Base-by-base conservation (phyloP, 768 basidiomycete species). In the Collybia mongolica region DNA sequence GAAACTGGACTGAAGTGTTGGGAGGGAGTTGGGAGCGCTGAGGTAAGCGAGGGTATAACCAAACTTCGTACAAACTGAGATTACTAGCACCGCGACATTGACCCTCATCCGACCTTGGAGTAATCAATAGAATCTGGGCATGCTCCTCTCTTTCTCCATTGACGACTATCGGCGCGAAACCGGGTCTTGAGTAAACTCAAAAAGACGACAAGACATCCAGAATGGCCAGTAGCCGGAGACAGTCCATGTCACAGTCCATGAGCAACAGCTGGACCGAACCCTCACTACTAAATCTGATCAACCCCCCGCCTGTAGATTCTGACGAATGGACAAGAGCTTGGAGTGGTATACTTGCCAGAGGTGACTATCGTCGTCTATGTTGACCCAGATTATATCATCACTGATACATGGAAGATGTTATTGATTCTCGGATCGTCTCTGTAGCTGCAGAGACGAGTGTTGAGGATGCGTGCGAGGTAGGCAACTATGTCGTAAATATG, bases 401-500 rank as follows among this genome's bases (percentile, higher is more conserved):
- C 32, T 32, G 32, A 52, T 44, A 4, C 26, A 15, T 28, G 9
- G 12, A 50, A 90, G 89, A 88, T 61, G 72, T 91, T 20, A 82
- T 89, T 54, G 87, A 90, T 62, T 77, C 77, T 39, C 80, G 78
- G 2, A 76, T 91, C 42, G 79, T 89, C 14, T 70, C 74, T 22
- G 75, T 92, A 8, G 82, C 84, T 48, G 80, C 80, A n/a, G 82
- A 89, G 39, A 82, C 77, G 6, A 84, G 79, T 43, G 90, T 93
- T 15, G 90, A 93, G 64, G 86, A 88, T 39, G 89, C 90, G 11
- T 92, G 89, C 60, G 88, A 90, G 55, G 90, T 86, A 54, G 60
- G 77, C 69, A 44, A 28, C 23, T 26, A 15, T 35, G 35, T 39
- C 20, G 20, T 23, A 8, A 38, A 39, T 15, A 28, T 29, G 11